Evolutionary conservation across 164 flowering plant species (phyloP).

Genomic region (Dillenia turbinata): DNA sequence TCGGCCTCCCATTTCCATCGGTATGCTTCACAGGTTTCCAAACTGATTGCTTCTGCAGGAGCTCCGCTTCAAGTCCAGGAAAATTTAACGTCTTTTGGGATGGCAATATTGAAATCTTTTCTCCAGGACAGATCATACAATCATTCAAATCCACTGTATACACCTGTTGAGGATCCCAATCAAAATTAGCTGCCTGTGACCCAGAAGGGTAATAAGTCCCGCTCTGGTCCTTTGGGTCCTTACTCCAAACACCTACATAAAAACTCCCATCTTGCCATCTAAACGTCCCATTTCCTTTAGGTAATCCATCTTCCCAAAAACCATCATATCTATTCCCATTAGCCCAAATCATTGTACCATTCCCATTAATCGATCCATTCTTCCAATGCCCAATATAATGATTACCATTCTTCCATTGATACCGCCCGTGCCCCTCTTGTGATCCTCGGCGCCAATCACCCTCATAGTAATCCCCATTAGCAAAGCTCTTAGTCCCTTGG

Average conservation of each 20-base stretch:
- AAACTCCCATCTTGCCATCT: slow-evolving; percentile 64
- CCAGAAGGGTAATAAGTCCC: slow-evolving; percentile 65
- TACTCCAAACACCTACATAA: slow-evolving; percentile 72
- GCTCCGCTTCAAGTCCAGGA: slow-evolving; percentile 23
- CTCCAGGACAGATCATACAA: slow-evolving; percentile 27
- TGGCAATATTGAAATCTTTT: slow-evolving; percentile 33
- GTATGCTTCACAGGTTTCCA: slow-evolving; percentile 7
- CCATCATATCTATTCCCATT: slow-evolving; percentile 69
- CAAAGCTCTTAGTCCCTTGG: slow-evolving; percentile 45
- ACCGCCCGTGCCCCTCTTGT: slow-evolving; percentile 76
- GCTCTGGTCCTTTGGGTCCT: slow-evolving; percentile 45
- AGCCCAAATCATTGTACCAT: slow-evolving; percentile 52
- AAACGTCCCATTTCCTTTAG: slow-evolving; percentile 63
- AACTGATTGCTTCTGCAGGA: slow-evolving; percentile 9
- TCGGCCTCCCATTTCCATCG: slow-evolving; percentile 12
- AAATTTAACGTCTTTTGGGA: slow-evolving; percentile 43
- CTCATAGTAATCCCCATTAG: slow-evolving; percentile 74
- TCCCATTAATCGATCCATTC: slow-evolving; percentile 44
- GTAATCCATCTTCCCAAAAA: slow-evolving; percentile 62
- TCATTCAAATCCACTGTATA: slow-evolving; percentile 28
- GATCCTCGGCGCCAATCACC: slow-evolving; percentile 77
- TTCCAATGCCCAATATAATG: slow-evolving; percentile 64
- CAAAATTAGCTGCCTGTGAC: slow-evolving; percentile 11
- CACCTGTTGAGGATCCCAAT: slow-evolving; percentile 48
- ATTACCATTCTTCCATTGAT: slow-evolving; percentile 63